Conservation (phyloP, 31 red algal genomes). For the Porphyra umbilicalis region DNA sequence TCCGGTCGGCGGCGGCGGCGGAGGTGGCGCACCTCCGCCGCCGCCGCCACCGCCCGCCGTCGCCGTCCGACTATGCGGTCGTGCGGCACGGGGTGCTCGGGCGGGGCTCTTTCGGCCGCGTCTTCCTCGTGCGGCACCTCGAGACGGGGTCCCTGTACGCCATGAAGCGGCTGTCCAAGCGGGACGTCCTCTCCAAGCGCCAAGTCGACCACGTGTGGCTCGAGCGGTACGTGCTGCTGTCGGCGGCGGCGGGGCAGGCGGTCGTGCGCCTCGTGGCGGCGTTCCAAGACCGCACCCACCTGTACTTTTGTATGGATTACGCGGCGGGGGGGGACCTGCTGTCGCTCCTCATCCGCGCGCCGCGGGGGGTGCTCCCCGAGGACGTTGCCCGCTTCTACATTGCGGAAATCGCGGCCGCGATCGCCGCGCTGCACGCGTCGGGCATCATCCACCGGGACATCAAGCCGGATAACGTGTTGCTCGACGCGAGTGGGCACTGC, state of each 20-base stretch:
- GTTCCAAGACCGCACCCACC: constrained; percentile 83
- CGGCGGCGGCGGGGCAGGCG: constrained; percentile 69
- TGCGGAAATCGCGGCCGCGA: constrained; percentile 85
- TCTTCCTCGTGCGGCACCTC: constrained; percentile 80
- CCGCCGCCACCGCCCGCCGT: constrained; percentile 54
- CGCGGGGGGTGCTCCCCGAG: constrained; percentile 61
- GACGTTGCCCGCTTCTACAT: constrained; percentile 84
- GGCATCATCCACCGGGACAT: constrained; percentile 98
- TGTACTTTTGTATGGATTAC: constrained; percentile 96
- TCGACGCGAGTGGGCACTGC: constrained; percentile 83
- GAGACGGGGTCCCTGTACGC: constrained; percentile 59
- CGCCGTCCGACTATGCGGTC: constrained; percentile 64
- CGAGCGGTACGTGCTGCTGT: constrained; percentile 86
- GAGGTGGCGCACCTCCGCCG: constrained; percentile 70
- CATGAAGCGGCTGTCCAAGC: constrained; percentile 91
- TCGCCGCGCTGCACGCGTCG: constrained; percentile 79
- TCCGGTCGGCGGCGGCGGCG: constrained; percentile 51
- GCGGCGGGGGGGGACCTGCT: constrained; percentile 93
- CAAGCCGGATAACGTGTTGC: constrained; percentile 95
- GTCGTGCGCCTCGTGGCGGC: constrained; percentile 76
- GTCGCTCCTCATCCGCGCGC: constrained; percentile 75
- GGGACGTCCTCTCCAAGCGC: constrained; percentile 79
- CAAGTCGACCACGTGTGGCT: constrained; percentile 92
- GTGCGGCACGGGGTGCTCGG: constrained; percentile 68
- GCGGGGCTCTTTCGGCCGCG: constrained; percentile 87